These are phyloP conservation scores for Suillus americanus DNA, from an alignment of 768 basidiomycete genomes.

Conservation along the genomic window DNA sequence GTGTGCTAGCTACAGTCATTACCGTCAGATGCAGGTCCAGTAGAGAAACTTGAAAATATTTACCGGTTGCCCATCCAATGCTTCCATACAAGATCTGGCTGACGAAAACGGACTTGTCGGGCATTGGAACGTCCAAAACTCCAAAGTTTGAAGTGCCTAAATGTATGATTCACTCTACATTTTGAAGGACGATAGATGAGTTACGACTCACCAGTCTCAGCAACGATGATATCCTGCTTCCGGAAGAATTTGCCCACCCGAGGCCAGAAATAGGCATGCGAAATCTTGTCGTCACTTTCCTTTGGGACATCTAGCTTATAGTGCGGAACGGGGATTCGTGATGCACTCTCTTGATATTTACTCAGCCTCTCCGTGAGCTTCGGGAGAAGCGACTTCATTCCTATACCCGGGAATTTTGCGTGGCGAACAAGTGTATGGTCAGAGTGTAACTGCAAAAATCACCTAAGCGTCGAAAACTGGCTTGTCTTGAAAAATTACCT, in stretches of 20 bases:
- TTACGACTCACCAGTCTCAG: conserved; percentile 69
- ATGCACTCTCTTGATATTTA: conserved; percentile 39
- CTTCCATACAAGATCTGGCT: conserved; percentile 88
- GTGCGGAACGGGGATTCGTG: conserved; percentile 46
- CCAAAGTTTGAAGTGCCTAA: conserved; percentile 82
- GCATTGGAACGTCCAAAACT: conserved; percentile 76
- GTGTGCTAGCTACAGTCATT: conserved; percentile 46
- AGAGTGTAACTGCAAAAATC: conserved; percentile 63
- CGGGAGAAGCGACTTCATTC: conserved; percentile 78
- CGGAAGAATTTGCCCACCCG: conserved; percentile 71
- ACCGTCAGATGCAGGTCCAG: background rate
- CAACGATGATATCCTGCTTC: conserved; percentile 72
- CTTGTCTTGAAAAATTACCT: conserved; percentile 41
- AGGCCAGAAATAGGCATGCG: conserved; percentile 86
- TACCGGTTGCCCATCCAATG: conserved; percentile 87
- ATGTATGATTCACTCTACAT: background rate
- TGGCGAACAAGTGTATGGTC: conserved; percentile 65
- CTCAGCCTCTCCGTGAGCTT: conserved; percentile 59
- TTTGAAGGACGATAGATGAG: background rate
- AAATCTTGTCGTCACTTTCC: conserved; percentile 55
- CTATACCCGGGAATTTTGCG: conserved; percentile 61
- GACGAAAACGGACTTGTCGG: conserved; percentile 62
- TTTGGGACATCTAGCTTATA: conserved; percentile 43
- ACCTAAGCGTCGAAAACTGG: background rate
- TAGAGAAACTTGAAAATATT: conserved; percentile 16